Evolutionary conservation across 306 rosid species (phyloP), one percentile per base, ranked within the genome.

Genomic region (Ceratonia siliqua): DNA sequence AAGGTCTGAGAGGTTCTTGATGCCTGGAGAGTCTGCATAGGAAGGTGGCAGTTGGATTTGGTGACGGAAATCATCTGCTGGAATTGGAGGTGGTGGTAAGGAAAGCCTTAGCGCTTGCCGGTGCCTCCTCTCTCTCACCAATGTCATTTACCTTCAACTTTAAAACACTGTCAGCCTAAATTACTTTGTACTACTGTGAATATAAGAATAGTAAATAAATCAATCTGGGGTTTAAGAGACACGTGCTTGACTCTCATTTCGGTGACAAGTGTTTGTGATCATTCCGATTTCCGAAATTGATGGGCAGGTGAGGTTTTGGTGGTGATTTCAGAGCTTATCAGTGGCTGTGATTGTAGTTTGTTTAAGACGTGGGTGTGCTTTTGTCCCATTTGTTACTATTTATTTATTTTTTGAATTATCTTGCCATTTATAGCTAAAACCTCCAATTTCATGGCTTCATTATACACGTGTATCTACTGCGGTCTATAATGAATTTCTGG

Each of bases 71-170:
- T 65, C 54, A 14, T 53, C 24, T 12, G 73, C 67, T 12, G 75
- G 79, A 20, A 54, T 42, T 70, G 80, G 12, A 69, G 62, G 81
- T 62, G 79, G 82, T 27, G 92, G 93, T 6, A 87, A 65, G 12
- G 88, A 83, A 57, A 91, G 87, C 78, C 79, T 78, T 22, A 91
- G 78, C 45, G 87, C 87, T 86, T 82, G 84, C 20, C 71, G 88
- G 21, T 78, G 90, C 55, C 92, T 91, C 58, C 89, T 83, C 58
- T 85, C 77, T 62, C 68, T 62, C 42, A 62, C 48, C 68, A 62
- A 18, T 10, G 68, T 62, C 68, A 62, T 62, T 62, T 62, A 62
- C 27, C 22, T 13, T 14, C 21, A 4, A 57, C 27, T 3, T 42
- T 42, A 1, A 35, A 4, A 62, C 5, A 35, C 14, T 35, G 43